Evolutionary conservation across 163 green algal genomes (phyloP).

Genomic region (Scenedesmus sp.): DNA sequence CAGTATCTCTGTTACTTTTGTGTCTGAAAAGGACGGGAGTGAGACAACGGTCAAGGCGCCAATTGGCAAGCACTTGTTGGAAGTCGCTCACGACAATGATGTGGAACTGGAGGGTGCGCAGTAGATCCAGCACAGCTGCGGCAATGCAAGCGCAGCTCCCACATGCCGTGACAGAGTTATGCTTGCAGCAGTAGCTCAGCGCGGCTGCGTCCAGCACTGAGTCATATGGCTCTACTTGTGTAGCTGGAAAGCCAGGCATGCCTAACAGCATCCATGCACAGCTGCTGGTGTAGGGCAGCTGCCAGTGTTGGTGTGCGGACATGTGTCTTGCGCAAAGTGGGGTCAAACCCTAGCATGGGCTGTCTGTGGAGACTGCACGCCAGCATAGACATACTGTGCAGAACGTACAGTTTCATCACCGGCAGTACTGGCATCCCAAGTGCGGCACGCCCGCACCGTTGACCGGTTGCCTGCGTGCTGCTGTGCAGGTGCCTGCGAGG

Average conservation of each 20-base stretch:
- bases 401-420: too few relatives aligned
- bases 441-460: background rate
- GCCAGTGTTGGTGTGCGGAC: background rate
- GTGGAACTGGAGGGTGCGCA: constrained; percentile 96
- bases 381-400: background rate
- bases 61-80: constrained; percentile 91
- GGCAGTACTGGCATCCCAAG: background rate
- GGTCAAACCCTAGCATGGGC: background rate
- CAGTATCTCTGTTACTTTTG: constrained; percentile 94
- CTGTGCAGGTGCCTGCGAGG: constrained; percentile 94
- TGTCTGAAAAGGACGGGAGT: constrained; percentile 90
- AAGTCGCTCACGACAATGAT: constrained; percentile 96
- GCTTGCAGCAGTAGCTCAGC: background rate
- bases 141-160: background rate
- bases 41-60: constrained; percentile 86
- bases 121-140: background rate
- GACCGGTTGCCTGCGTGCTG: background rate
- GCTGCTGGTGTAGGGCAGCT: background rate
- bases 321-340: background rate
- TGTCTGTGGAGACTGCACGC: too few relatives aligned
- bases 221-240: background rate
- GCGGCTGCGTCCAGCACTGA: background rate
- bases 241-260: background rate
- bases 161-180: background rate
- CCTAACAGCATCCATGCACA: background rate